A percentile compares a stretch with the other conserved stretches of the same genome.
phyloP scores from a whole-genome alignment of 2,329 filamentous ascomycete genomes.

The Endothia cerciana region DNA sequence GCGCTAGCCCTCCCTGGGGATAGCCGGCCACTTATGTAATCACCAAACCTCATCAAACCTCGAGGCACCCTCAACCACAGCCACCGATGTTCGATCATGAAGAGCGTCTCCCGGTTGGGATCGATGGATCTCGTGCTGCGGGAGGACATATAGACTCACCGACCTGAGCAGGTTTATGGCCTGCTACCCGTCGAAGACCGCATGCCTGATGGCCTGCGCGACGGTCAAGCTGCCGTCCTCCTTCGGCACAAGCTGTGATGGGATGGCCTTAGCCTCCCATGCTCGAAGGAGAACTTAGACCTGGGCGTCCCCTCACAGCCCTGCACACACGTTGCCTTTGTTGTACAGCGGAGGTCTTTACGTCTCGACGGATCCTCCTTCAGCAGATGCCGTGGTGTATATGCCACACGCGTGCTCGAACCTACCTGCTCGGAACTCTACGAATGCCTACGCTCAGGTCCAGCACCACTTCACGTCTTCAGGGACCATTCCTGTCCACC shows the following conservation, averaged over 20 bases:
- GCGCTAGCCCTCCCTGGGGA: constrained; percentile 22
- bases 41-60: neutral
- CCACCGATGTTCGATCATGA: neutral
- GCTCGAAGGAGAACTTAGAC: too few relatives aligned
- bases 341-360: neutral
- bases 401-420: neutral
- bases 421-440: neutral
- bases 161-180: neutral
- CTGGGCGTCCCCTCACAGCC: neutral
- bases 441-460: neutral
- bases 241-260: neutral
- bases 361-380: neutral
- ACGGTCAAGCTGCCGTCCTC: neutral
- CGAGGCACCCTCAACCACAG: neutral
- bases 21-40: neutral
- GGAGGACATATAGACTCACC: neutral
- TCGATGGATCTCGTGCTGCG: neutral
- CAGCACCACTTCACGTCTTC: neutral
- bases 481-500: neutral
- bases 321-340: neutral
- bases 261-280: neutral
- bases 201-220: neutral
- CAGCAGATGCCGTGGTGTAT: neutral
- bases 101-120: neutral
- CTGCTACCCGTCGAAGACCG: neutral